Evolutionary conservation across 805 yeast genomes (phyloP).

Genomic region (Dipodascopsis uninucleata): DNA sequence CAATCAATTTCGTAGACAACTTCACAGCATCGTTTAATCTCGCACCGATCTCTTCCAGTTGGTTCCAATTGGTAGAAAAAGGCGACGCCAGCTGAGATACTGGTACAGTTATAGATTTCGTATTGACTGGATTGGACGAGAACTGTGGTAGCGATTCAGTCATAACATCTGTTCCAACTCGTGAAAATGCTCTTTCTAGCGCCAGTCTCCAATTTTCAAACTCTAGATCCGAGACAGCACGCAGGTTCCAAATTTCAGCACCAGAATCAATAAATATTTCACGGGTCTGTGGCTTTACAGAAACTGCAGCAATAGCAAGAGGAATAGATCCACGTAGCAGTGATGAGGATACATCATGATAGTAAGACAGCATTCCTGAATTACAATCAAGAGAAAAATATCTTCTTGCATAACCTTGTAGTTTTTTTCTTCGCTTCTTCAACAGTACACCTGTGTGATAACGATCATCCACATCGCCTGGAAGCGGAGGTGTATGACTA

Average conservation of each 20-base stretch:
- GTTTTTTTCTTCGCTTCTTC: constrained; percentile 76
- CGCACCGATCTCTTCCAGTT: constrained; percentile 8
- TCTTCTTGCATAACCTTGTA: constrained; percentile 82
- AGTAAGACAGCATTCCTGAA: constrained; percentile 80
- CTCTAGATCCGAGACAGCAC: constrained; percentile 59
- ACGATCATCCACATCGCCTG: constrained; percentile 31
- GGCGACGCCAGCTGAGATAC: constrained; percentile 2
- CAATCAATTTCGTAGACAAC: constrained; percentile 1
- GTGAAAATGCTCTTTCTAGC: constrained; percentile 17
- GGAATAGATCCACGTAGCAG: constrained; percentile 90
- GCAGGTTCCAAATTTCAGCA: constrained; percentile 87
- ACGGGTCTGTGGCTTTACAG: constrained; percentile 64
- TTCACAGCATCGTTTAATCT: constrained; percentile 8
- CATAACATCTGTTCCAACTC: no score
- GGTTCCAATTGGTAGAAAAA: constrained; percentile 5
- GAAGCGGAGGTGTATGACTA: constrained; percentile 2
- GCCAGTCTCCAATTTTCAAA: constrained; percentile 84
- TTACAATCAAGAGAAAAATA: constrained; percentile 79
- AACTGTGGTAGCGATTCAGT: not conserved
- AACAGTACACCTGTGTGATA: constrained; percentile 72
- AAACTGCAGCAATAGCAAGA: constrained; percentile 71
- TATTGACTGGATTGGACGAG: not conserved
- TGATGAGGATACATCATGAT: constrained; percentile 57
- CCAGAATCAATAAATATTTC: constrained; percentile 88
- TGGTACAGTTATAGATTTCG: constrained; percentile 2